A percentile compares a stretch with the other conserved stretches of the same genome.
phyloP scores from a whole-genome alignment of 2,329 filamentous ascomycete genomes.

The Truncatella angustata region DNA sequence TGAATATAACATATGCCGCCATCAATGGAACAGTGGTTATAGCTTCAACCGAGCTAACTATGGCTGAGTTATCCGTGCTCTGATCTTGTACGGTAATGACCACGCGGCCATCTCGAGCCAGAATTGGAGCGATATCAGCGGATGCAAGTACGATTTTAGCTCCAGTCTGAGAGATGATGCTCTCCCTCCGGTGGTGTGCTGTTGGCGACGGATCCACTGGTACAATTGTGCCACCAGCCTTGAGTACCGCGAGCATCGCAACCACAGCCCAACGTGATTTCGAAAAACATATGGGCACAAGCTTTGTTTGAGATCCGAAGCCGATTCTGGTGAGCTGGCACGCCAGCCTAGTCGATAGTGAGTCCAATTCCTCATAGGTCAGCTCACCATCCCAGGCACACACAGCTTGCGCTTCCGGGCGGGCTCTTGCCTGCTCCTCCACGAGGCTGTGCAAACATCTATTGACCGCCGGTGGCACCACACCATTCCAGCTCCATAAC shows the following conservation, averaged over 20 bases:
- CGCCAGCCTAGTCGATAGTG: constrained; percentile 20
- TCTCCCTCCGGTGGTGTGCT: constrained; percentile 17
- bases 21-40: not conserved
- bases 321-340: constrained; percentile 26
- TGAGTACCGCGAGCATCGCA: constrained; percentile 30
- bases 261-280: constrained; percentile 34
- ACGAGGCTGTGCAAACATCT: not conserved
- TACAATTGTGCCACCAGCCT: constrained; percentile 33
- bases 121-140: not conserved
- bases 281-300: constrained; percentile 30
- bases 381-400: constrained; percentile 4
- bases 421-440: not conserved
- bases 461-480: not conserved
- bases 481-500: not conserved
- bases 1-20: constrained; percentile 5
- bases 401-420: not conserved
- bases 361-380: constrained; percentile 12
- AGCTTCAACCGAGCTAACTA: too few species aligned
- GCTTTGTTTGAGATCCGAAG: constrained; percentile 26
- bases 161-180: constrained; percentile 14
- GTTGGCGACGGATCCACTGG: constrained; percentile 36
- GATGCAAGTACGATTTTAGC: not conserved
- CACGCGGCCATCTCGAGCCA: not conserved
- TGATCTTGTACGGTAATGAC: too few species aligned
- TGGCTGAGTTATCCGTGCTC: too few species aligned